Evolutionary conservation across 1,139 yeast genomes (phyloP), one percentile per base, ranked within the genome.

Genomic region (Suhomyces ambrosiae): DNA sequence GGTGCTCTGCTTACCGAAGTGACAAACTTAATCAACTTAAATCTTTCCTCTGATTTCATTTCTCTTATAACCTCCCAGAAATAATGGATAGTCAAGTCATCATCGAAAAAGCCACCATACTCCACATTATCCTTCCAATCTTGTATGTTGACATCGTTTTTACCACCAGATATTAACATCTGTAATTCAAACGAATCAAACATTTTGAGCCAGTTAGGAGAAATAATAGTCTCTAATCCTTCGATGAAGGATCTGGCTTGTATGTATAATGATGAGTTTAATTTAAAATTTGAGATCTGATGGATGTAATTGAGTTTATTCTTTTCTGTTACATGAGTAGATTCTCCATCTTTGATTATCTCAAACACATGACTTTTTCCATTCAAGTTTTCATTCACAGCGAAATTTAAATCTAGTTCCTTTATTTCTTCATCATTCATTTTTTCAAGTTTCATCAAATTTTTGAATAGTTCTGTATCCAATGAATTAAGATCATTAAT

Each of bases 1-100:
- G 99, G 98, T 0, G 96, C 96, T 45, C 92, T 75, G 1, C 96
- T 82, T 1, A 88, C 95, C 0, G 96, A 86, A 0, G 97, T 92
- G 16, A 87, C 96, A 65, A 89, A 92, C 55, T 86, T 85, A 25
- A 90, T 63, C 41, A 92, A 74, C 44, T 77, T 74, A 21, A 76
- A 69, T 47, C 80, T 68, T 42, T 88, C 87, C 13, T 73, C 74
- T 2, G 76, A 68, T 2, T 71, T 57, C 72, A 89, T 78, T 41
- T 86, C 96, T 14, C 67, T 68, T 5, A 92, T 69, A 6, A 88
- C 80, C 42, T 82, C 80, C 94, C 96, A 90, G 53, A 92, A 80
- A 45, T 77, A 65, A 13, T 46, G 44, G 11, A 92, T 68, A 0
- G 88, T 84, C 11, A 58, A 43, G 54, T 84, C 88, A 9, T 60